A percentile compares a stretch with the other conserved stretches of the same genome.
phyloP scores from a whole-genome alignment of 352 stramenopile species.

The Phytopythium montanum region DNA sequence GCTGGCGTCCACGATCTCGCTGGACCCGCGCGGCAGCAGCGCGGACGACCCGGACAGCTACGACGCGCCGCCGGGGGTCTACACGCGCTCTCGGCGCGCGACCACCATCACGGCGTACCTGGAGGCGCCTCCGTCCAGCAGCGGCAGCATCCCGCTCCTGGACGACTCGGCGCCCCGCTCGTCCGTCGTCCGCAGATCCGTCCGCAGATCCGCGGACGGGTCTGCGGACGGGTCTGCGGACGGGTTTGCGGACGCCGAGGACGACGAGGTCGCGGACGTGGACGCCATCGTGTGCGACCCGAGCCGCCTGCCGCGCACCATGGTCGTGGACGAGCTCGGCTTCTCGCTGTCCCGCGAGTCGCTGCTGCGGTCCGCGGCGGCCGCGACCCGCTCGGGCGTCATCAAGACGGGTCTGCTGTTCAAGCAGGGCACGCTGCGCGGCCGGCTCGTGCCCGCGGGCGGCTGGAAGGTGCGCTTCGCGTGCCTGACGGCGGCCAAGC shows the following conservation, averaged over 20 bases:
- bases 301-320: conserved; percentile 43
- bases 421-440: conserved; percentile 62
- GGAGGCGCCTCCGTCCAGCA: conserved; percentile 35
- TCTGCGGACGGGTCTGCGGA: too few species aligned
- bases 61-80: neutral
- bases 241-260: too few species aligned
- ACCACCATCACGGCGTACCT: conserved; percentile 25
- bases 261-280: conserved; percentile 22
- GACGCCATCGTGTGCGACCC: conserved; percentile 62
- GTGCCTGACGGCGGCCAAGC: conserved; percentile 56
- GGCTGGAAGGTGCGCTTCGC: conserved; percentile 81
- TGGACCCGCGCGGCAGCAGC: neutral
- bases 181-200: too few species aligned
- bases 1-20: neutral
- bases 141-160: conserved; percentile 34
- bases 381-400: conserved; percentile 28
- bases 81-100: conserved; percentile 18
- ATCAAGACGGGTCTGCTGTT: conserved; percentile 76
- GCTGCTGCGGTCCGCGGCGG: conserved; percentile 40
- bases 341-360: conserved; percentile 52
- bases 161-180: conserved; percentile 15
- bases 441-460: conserved; percentile 20
- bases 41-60: neutral
- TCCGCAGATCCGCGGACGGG: too few species aligned
- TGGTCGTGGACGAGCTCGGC: conserved; percentile 68